Evolutionary conservation across 805 yeast genomes (phyloP).

Genomic region (Myxozyma sirexii): DNA sequence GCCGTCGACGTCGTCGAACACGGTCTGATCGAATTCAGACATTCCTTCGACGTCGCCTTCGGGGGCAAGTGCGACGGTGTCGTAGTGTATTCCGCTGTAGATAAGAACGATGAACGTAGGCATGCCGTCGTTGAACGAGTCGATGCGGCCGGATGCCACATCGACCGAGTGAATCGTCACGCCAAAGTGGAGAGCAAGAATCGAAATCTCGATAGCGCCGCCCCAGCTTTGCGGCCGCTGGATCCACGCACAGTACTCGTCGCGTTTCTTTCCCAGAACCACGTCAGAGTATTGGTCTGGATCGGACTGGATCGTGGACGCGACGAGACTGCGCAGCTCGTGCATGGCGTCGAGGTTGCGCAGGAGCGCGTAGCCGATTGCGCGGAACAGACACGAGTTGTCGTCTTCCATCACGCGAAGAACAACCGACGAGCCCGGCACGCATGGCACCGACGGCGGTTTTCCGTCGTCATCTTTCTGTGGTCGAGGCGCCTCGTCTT

Average conservation of each 20-base stretch:
- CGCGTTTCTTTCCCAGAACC: slow-evolving; percentile 55
- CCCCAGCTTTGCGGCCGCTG: slow-evolving; percentile 68
- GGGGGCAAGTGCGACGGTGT: slow-evolving; percentile 54
- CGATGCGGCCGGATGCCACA: slow-evolving; percentile 59
- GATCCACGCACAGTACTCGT: slow-evolving; percentile 65
- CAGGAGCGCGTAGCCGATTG: slow-evolving; percentile 58
- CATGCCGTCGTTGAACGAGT: slow-evolving; percentile 55
- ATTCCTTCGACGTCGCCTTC: slow-evolving; percentile 38
- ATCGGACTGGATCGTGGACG: slow-evolving; percentile 49
- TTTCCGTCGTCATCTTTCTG: neutral
- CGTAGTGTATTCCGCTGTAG: slow-evolving; percentile 77
- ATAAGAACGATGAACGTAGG: slow-evolving; percentile 55
- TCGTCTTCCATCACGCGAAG: slow-evolving; percentile 71
- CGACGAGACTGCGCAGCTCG: slow-evolving; percentile 57
- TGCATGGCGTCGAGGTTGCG: slow-evolving; percentile 48
- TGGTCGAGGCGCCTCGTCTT: no score
- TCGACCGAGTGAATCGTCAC: slow-evolving; percentile 64
- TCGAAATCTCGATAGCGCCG: slow-evolving; percentile 76
- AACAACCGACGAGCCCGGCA: slow-evolving; percentile 40
- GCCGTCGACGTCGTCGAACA: slow-evolving; percentile 46
- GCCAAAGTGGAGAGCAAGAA: slow-evolving; percentile 56
- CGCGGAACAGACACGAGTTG: slow-evolving; percentile 74
- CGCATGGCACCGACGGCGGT: slow-evolving; percentile 29
- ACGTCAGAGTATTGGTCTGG: slow-evolving; percentile 56
- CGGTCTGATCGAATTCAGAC: slow-evolving; percentile 44